Percentiles rank a stretch among this genome's conserved stretches.
These are phyloP conservation scores for Diaporthe caulivora DNA, from an alignment of 2,329 filamentous ascomycete species.

Conservation along the genomic window DNA sequence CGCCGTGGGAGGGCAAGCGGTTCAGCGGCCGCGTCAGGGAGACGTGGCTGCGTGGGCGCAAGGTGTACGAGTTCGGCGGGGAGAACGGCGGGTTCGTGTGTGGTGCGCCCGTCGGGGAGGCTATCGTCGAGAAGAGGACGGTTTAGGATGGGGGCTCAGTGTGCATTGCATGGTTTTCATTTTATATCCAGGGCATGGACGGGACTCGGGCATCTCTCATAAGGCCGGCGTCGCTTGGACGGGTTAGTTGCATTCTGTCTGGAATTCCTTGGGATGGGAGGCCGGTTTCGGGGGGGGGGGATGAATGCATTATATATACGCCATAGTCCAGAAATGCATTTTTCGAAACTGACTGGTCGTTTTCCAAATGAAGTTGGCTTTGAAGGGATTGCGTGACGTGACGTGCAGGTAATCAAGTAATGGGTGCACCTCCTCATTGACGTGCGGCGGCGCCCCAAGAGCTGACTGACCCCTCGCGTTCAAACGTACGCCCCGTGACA, in stretches of 20 bases:
- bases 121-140: conserved; percentile 71
- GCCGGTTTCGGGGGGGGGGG: background rate
- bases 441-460: background rate
- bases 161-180: background rate
- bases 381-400: conserved; percentile 17
- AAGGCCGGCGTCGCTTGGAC: conserved; percentile 15
- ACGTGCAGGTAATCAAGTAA: conserved; percentile 5
- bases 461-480: conserved; percentile 7
- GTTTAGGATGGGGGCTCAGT: conserved; percentile 44
- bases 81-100: conserved; percentile 63
- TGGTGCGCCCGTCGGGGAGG: conserved; percentile 61
- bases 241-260: conserved; percentile 25
- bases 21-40: conserved; percentile 84
- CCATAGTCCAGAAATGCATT: background rate
- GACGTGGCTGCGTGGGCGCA: conserved; percentile 85
- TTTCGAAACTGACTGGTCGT: conserved; percentile 1
- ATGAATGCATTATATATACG: background rate
- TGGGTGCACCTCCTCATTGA: conserved; percentile 13
- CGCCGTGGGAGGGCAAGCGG: conserved; percentile 85
- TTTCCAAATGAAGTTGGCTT: background rate
- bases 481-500: background rate
- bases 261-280: background rate
- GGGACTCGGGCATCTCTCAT: background rate
- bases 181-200: background rate
- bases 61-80: conserved; percentile 78